phyloP scores from a whole-genome alignment of 2,329 filamentous ascomycete species.

The Microcyclosporella mali region DNA sequence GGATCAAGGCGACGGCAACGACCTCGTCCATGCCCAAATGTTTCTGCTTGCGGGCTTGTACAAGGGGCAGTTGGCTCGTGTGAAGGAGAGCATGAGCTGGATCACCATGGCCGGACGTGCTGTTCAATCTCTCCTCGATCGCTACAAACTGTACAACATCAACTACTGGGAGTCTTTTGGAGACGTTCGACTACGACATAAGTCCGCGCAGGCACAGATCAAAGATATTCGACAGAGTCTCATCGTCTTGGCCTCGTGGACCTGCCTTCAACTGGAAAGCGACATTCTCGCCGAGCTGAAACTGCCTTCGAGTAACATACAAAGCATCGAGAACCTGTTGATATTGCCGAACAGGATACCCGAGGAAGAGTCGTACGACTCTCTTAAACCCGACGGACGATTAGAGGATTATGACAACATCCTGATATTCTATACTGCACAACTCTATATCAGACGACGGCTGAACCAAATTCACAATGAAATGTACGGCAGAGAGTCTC shows the following conservation, averaged over 20 bases:
- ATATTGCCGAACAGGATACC: slow-evolving; percentile 58
- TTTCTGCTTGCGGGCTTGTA: slow-evolving; percentile 81
- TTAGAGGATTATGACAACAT: slow-evolving; percentile 33
- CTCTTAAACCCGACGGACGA: slow-evolving; percentile 16
- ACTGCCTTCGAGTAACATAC: slow-evolving; percentile 56
- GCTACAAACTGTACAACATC: slow-evolving; percentile 47
- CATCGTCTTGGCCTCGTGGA: slow-evolving; percentile 73
- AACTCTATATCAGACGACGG: slow-evolving; percentile 54
- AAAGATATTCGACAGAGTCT: slow-evolving; percentile 35
- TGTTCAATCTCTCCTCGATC: slow-evolving; percentile 67
- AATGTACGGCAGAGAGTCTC: slow-evolving; percentile 42
- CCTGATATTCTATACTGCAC: slow-evolving; percentile 55
- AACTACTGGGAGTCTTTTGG: slow-evolving; percentile 31
- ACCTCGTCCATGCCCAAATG: slow-evolving; percentile 77
- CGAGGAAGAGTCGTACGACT: slow-evolving; percentile 25
- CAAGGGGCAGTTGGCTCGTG: slow-evolving; percentile 77
- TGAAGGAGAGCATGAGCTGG: slow-evolving; percentile 77
- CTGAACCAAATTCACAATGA: slow-evolving; percentile 52
- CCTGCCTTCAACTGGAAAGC: slow-evolving; percentile 86
- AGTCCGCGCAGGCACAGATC: slow-evolving; percentile 24
- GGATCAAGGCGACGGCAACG: slow-evolving; percentile 69
- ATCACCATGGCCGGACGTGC: slow-evolving; percentile 56
- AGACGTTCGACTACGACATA: slow-evolving; percentile 30
- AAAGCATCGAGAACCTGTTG: slow-evolving; percentile 54
- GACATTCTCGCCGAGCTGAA: slow-evolving; percentile 83